Conservation (phyloP, 441 rosid species). For the Lagerstroemia fauriei region DNA sequence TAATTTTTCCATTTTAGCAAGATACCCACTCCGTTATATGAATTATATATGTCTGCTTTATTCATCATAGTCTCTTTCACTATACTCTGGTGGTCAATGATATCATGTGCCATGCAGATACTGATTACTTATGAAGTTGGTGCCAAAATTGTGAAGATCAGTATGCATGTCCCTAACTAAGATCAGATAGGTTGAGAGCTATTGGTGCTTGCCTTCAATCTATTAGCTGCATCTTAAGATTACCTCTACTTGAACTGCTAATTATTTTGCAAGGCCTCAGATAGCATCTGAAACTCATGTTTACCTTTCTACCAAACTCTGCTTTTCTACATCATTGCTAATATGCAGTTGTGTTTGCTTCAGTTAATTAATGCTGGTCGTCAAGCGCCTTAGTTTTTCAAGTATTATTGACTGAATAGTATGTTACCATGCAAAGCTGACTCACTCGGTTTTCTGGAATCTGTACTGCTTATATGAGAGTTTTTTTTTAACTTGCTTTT, state of each 20-base stretch:
- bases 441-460: too few species aligned
- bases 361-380: too few species aligned
- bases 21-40: background rate
- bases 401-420: too few species aligned
- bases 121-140: conserved; percentile 53
- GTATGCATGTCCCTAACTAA: conserved; percentile 10
- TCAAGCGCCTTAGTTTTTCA: too few species aligned
- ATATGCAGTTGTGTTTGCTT: background rate
- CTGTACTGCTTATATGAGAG: too few species aligned
- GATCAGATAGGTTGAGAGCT: background rate
- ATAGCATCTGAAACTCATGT: too few species aligned
- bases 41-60: background rate
- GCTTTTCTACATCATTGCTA: background rate
- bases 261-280: background rate
- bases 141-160: conserved; percentile 57
- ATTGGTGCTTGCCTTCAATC: background rate
- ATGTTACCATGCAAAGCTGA: too few species aligned
- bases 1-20: background rate
- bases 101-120: conserved; percentile 39
- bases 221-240: background rate
- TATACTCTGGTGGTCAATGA: background rate
- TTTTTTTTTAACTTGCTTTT: too few species aligned
- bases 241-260: background rate
- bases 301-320: background rate
- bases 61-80: background rate